Percentiles rank a stretch among this genome's conserved stretches.
These are phyloP conservation scores for Cylindrodendrum hubeiense DNA, from an alignment of 2,329 filamentous ascomycete species.

Conservation along the genomic window DNA sequence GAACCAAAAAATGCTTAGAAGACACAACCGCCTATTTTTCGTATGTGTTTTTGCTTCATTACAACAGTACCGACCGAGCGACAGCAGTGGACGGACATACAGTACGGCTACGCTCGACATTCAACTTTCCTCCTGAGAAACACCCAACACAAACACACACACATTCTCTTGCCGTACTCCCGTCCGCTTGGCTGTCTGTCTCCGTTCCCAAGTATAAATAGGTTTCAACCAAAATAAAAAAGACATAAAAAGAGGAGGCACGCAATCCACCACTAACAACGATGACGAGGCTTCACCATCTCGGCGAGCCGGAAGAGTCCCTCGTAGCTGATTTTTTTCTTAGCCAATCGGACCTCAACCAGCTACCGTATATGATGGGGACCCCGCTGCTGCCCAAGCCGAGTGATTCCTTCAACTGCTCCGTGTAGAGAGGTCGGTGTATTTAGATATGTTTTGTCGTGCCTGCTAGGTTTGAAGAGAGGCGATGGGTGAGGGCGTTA, in stretches of 20 bases:
- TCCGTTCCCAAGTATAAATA: conserved; percentile 44
- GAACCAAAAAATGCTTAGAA: conserved; percentile 1
- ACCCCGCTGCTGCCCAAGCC: conserved; percentile 25
- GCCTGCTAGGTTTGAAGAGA: conserved; percentile 12
- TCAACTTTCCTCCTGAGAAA: conserved; percentile 35
- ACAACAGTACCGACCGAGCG: conserved; percentile 41
- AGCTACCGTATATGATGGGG: conserved; percentile 5
- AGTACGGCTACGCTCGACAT: conserved; percentile 41
- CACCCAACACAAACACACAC: conserved; percentile 22
- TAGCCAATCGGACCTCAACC: background rate
- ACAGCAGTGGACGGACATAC: conserved; percentile 34
- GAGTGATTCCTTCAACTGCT: conserved; percentile 33
- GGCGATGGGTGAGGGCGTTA: conserved; percentile 25
- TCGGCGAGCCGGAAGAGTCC: conserved; percentile 8
- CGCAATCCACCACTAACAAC: conserved; percentile 28
- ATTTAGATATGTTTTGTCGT: conserved; percentile 17
- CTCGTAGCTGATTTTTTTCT: background rate
- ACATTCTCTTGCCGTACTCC: conserved; percentile 29
- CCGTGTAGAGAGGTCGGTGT: conserved; percentile 20
- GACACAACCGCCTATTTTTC: conserved; percentile 30
- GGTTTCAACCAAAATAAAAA: conserved; percentile 42
- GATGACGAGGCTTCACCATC: conserved; percentile 17
- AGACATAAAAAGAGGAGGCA: conserved; percentile 39
- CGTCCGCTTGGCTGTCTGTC: conserved; percentile 36
- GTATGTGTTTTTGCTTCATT: conserved; percentile 39